phyloP scores from a whole-genome alignment of 2,329 filamentous ascomycete species.

The Cadophora malorum region DNA sequence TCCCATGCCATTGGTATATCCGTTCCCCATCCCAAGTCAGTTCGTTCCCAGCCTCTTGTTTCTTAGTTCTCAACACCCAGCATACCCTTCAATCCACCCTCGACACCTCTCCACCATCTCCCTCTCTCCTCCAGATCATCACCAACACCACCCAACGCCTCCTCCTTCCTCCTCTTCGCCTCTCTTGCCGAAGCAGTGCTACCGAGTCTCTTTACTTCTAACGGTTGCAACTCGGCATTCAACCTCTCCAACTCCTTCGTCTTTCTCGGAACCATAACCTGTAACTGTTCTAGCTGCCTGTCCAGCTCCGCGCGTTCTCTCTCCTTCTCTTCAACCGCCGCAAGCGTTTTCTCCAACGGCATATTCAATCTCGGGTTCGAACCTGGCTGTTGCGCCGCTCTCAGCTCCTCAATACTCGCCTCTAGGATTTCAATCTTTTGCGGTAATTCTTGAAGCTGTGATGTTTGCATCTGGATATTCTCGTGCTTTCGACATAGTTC shows the following conservation, averaged over 20 bases:
- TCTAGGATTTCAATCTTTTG: constrained; percentile 56
- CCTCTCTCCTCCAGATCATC: constrained; percentile 79
- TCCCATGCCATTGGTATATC: constrained; percentile 9
- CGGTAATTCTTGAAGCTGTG: constrained; percentile 58
- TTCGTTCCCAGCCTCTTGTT: neutral
- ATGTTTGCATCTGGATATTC: constrained; percentile 55
- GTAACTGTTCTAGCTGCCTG: constrained; percentile 67
- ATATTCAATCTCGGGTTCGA: constrained; percentile 57
- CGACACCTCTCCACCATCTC: constrained; percentile 76
- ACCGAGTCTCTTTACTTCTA: constrained; percentile 71
- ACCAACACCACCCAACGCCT: constrained; percentile 66
- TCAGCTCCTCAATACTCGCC: constrained; percentile 54
- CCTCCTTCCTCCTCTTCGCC: constrained; percentile 71
- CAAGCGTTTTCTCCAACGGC: constrained; percentile 62
- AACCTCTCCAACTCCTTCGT: constrained; percentile 71
- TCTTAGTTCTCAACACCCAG: constrained; percentile 57
- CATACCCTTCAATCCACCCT: constrained; percentile 66
- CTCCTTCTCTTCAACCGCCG: constrained; percentile 58
- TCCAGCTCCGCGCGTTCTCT: constrained; percentile 62
- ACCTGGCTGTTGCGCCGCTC: constrained; percentile 50
- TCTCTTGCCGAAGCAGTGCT: constrained; percentile 73
- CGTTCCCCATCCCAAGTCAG: neutral
- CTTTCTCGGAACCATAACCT: constrained; percentile 68
- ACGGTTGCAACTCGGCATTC: constrained; percentile 68
- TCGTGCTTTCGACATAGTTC: constrained; percentile 64